These are phyloP conservation scores for Lachancea sp. DNA, from an alignment of 805 yeast genomes.

Conservation along the genomic window DNA sequence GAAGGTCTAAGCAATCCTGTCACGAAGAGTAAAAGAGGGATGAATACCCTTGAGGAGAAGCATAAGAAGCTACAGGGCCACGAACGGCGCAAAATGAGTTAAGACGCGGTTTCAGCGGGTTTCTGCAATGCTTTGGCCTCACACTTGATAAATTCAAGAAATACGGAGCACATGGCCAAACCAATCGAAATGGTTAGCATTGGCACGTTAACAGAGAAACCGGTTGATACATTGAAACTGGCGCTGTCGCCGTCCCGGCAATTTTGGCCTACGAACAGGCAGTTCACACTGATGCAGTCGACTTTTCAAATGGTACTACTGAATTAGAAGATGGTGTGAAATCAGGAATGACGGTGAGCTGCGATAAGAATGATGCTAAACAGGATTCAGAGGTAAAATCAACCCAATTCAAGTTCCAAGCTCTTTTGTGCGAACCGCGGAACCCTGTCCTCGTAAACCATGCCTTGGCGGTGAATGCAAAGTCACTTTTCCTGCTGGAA, in stretches of 20 bases:
- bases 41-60: conserved; percentile 42
- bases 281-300: conserved; percentile 20
- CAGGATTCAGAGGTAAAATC: neutral
- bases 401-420: neutral
- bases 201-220: conserved; percentile 21
- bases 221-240: neutral
- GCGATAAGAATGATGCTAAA: too few relatives aligned
- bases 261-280: conserved; percentile 22
- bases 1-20: neutral
- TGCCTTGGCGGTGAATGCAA: conserved; percentile 9
- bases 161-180: neutral
- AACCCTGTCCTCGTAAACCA: conserved; percentile 12
- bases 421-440: neutral
- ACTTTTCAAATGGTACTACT: neutral
- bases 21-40: neutral
- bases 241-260: conserved; percentile 1
- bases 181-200: conserved; percentile 13
- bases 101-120: conserved; percentile 3
- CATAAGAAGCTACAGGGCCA: conserved; percentile 45
- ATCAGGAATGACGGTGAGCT: too few relatives aligned
- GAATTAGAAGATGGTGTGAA: neutral
- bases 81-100: conserved; percentile 37
- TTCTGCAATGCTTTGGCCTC: conserved; percentile 8
- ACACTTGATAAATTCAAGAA: conserved; percentile 9
- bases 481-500: conserved; percentile 15